Evolutionary conservation across 352 stramenopile species (phyloP), one percentile per base, ranked within the genome.

Genomic region (Phytopythium delawarense): DNA sequence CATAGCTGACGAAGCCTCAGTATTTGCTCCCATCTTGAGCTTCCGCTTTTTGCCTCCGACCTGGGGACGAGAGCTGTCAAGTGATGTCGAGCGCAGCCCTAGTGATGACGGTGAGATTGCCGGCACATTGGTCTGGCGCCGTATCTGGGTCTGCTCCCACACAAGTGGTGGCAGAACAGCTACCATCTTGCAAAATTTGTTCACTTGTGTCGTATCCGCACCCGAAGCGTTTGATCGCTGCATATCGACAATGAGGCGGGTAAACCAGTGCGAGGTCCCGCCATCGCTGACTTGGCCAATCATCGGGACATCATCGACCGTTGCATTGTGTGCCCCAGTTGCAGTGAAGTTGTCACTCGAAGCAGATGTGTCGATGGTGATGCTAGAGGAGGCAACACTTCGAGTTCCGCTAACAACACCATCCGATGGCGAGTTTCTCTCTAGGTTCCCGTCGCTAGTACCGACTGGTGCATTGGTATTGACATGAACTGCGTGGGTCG

Each of bases 111-210:
- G 37, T 0, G 54, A 16, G 5, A 76, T 63, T 0, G 78, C 70
- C 6, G 80, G 78, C 1, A 78, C 65, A 39, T 66, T 83, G n/a
- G 46, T 67, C 59, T 71, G 70, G 25, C 67, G 69, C 1, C 77
- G 72, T 2, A 67, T 48, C 25, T 79, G 79, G 0, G 72, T 55
- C 52, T 86, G 77, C 2, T 65, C 62, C 7, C 15, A 25, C 8
- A 42, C 7, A 15, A 6, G 6, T 21, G 15, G 18, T 15, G 13
- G 25, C 28, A 35, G 8, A 20, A 57, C 50, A 45, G 51, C 20
- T 21, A 9, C 32, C 57, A 54, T 55, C 50, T 46, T 63, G 46
- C 25, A 25, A 42, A 23, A 30, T 34, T 67, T 49, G 9, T 2
- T 44, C 32, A 8, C 32, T 25, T 32, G 50, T 4, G 21, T 50